Conservation (phyloP, 192 early-diverging fungal genomes). For the Entophlyctis helioformis region DNA sequence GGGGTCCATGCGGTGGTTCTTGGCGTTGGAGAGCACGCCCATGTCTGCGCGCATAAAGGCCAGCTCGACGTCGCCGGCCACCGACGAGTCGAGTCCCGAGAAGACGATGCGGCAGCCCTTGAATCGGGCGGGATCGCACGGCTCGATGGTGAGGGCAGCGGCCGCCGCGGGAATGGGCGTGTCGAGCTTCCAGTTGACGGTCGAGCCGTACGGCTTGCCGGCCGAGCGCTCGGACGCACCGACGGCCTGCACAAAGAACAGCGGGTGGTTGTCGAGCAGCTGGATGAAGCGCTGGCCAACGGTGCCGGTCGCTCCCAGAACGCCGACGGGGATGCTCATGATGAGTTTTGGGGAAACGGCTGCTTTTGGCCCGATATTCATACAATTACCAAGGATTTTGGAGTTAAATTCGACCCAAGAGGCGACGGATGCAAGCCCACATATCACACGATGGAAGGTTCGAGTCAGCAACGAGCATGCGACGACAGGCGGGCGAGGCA, state of each 20-base stretch:
- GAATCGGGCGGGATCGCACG: slow-evolving; percentile 67
- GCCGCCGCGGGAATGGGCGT: slow-evolving; percentile 57
- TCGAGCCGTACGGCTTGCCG: slow-evolving; percentile 66
- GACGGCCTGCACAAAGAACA: slow-evolving; percentile 74
- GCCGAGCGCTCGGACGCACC: slow-evolving; percentile 86
- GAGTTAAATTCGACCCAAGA: no score
- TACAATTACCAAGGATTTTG: no score
- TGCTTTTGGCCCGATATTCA: no score
- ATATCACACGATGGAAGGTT: no score
- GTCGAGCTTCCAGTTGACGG: slow-evolving; percentile 74
- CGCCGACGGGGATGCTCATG: slow-evolving; percentile 61
- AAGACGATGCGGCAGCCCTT: slow-evolving; percentile 79
- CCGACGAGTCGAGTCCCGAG: slow-evolving; percentile 87
- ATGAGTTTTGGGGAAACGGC: no score
- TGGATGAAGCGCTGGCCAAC: slow-evolving; percentile 96
- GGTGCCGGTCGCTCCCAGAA: slow-evolving; percentile 95
- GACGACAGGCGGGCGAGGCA: no score
- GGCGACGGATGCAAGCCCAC: no score
- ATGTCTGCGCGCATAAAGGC: slow-evolving; percentile 79
- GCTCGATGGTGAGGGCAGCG: slow-evolving; percentile 40
- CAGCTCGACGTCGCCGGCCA: slow-evolving; percentile 90
- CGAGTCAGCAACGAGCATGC: no score
- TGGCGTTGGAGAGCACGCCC: slow-evolving; percentile 91
- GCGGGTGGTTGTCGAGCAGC: slow-evolving; percentile 74
- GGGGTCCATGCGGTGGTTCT: slow-evolving; percentile 87